These are phyloP conservation scores for Furcasterigmium furcatum DNA, from an alignment of 2,329 filamentous ascomycete genomes.

Conservation along the genomic window DNA sequence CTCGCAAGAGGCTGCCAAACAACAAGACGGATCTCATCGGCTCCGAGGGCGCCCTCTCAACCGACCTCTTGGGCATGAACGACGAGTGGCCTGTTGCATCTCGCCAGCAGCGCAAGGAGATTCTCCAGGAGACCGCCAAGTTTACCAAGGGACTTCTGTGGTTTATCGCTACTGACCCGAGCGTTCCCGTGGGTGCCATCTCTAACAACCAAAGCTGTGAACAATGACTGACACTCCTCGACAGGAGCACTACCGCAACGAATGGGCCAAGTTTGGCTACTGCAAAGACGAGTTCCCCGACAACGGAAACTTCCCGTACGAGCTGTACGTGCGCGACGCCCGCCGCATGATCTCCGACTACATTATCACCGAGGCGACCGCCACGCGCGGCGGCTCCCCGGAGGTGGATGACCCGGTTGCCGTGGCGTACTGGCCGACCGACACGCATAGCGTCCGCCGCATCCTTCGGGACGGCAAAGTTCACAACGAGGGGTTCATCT, in stretches of 20 bases:
- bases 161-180: slow-evolving; percentile 14
- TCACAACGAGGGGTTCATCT: slow-evolving; percentile 18
- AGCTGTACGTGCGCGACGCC: slow-evolving; percentile 22
- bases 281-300: slow-evolving; percentile 19
- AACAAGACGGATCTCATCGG: slow-evolving; percentile 13
- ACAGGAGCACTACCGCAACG: slow-evolving; percentile 9
- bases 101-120: slow-evolving; percentile 8
- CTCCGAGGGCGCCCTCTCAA: slow-evolving; percentile 14
- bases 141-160: slow-evolving; percentile 15
- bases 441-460: slow-evolving; percentile 17
- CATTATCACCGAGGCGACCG: slow-evolving; percentile 17
- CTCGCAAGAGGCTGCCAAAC: slow-evolving; percentile 9
- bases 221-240: background rate
- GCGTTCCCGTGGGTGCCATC: slow-evolving; percentile 4
- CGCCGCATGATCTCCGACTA: slow-evolving; percentile 19
- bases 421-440: slow-evolving; percentile 18
- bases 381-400: slow-evolving; percentile 8
- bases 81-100: slow-evolving; percentile 11
- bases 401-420: slow-evolving; percentile 12
- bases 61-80: slow-evolving; percentile 17
- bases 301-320: slow-evolving; percentile 19
- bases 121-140: slow-evolving; percentile 7
- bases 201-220: too few species aligned
- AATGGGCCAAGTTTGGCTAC: slow-evolving; percentile 18
- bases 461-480: slow-evolving; percentile 14